Base-by-base conservation (phyloP, 1,284 basidiomycete species). In the Cutaneotrichosporon daszewskae region DNA sequence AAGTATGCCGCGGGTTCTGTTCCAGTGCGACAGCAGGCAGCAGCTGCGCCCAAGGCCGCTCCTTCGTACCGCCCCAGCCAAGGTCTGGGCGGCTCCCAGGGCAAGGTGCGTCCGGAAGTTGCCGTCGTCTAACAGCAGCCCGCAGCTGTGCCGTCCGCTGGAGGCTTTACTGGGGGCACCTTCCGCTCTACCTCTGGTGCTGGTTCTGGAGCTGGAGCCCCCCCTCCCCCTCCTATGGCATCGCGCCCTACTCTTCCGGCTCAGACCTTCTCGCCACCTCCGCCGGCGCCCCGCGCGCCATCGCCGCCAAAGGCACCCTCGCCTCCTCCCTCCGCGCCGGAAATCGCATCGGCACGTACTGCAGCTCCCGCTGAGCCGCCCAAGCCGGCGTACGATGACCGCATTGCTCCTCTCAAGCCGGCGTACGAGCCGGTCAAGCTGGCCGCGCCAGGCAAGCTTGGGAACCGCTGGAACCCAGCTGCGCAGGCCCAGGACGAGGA, bases 401-500 rank as follows among this genome's bases (percentile, higher is more conserved):
- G 79, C 13, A 90, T 90, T 56, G 84, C 76, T 1, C 85, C 85
- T 2, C 82, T 87, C 13, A 86, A 87, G 35, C 89, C 88, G 1
- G 79, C 83, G 3, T 95, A 91, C 67, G 85, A 82, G 2, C 90
- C 91, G 2, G 87, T 95, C 49, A 80, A 80, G 43, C 76, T 95
- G 6, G 78, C 81, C 26, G 75, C 81, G n/a, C 90, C 90, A 1
- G 67, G 66, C 32, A 94, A 84, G 68, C 77, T 95, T 32, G 83
- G 75, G 52, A 92, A 88, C 64, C 84, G 87, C 4, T 92, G 91
- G 65, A 67, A 68, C 57, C 62, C 64, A 2, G 76, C 76, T 10
- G 44, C 48, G 10, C 40, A 50, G 10, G 49, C 51, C 13, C 48
- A 56, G 8, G 57, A 60, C 22, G 43, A 47, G 14, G 45, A 52